Base-by-base conservation (phyloP, 441 rosid genomes). In the Euphorbia schlechtendalii region DNA sequence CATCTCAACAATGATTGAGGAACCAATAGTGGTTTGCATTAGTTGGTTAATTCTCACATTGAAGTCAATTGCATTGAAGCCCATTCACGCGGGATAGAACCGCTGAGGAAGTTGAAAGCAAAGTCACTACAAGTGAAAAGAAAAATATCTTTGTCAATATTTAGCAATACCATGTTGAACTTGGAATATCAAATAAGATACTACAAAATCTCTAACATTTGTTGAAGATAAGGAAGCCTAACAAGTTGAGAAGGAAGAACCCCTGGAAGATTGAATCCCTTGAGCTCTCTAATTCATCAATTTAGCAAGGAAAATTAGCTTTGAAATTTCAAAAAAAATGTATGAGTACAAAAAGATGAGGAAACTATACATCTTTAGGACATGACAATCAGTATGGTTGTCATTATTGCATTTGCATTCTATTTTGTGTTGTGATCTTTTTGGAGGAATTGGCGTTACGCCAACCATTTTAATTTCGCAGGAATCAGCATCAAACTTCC, bases 241-340 rank as follows among this genome's bases (percentile, higher is more conserved):
- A 63, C 71, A 57, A 90, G 69, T 66, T 90, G 82, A 66, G 84
- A 76, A 25, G 97, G 97, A 76, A 90, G 96, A 61, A 66, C 74
- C 73, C 98, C 98, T 9, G 92, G 85, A 75, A 93, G 97, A 73
- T 77, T 88, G 73, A 79, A 80, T 51, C 73, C 66, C 77, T 93
- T 88, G 69, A 90, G 80, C 58, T 21, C 40, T 62, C 98, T 93
- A 71, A 8, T 15, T 5, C 11, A 36, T 6, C 38, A 49, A 15
- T 49, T 13, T 11, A 32, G 36, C 59, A 48, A 52, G 25, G 24
- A 32, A 24, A 52, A 12, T 38, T 38, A 38, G 43, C 43, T 38
- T 27, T 27, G 4, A 27, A 27, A 1, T 27, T 27, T 27, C 21
- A 28, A 24, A 27, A 28, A 51, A 27, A 28, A 51, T 9, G 56